Percentiles rank a stretch among this genome's conserved stretches.
Conservation (phyloP, 2,329 filamentous ascomycete species). For the Aspergillus persii region DNA sequence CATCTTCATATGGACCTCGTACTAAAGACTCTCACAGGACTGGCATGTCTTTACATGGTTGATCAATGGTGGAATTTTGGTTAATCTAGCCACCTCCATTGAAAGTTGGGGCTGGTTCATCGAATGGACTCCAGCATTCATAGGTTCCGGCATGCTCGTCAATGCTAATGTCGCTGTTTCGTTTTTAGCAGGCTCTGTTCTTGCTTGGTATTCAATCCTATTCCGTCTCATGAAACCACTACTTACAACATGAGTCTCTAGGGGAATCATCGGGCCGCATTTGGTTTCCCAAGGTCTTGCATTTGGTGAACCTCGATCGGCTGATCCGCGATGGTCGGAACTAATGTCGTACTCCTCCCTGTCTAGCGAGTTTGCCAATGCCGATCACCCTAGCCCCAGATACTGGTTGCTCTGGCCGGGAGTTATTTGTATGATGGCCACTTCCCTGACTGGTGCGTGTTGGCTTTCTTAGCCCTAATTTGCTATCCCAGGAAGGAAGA, state of each 20-base stretch:
- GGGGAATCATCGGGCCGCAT: conserved; percentile 4
- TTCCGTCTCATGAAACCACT: not conserved
- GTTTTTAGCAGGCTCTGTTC: not conserved
- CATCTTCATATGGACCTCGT: not conserved
- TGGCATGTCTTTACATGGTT: conserved; percentile 8
- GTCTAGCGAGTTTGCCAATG: conserved; percentile 3
- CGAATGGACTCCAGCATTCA: conserved; percentile 7
- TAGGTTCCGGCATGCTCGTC: conserved; percentile 7
- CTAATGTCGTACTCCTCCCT: conserved; percentile 3
- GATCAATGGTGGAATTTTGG: not conserved
- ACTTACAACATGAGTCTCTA: not conserved
- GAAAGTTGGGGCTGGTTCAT: conserved; percentile 9
- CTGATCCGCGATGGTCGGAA: not conserved
- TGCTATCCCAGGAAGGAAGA: not conserved
- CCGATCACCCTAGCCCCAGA: conserved; percentile 3
- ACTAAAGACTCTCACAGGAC: not conserved
- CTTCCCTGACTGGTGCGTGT: not conserved
- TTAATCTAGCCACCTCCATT: not conserved
- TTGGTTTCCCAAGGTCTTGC: conserved; percentile 1
- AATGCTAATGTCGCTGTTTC: conserved; percentile 3
- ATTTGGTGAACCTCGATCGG: conserved; percentile 1
- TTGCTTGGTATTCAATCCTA: not conserved
- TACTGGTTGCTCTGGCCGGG: conserved; percentile 7
- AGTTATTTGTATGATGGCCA: conserved; percentile 2
- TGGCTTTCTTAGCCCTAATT: not conserved